Base-by-base conservation (phyloP, 495 filamentous ascomycete genomes). In the Podospora appendiculata region DNA sequence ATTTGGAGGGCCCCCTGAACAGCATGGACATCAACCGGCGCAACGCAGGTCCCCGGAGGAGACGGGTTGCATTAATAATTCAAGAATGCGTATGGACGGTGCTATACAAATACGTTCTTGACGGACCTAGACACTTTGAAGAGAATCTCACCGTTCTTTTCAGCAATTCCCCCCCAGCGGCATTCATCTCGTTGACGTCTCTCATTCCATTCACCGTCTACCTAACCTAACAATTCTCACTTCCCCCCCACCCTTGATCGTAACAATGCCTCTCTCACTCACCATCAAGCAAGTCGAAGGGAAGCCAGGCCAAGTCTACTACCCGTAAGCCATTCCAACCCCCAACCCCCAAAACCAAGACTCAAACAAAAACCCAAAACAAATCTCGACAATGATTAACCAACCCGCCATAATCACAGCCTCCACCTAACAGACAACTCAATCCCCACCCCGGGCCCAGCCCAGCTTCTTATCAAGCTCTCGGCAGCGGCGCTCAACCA, bases 231-330 rank as follows among this genome's bases (percentile, higher is more conserved):
- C 5, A 2, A 25, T 25, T 5, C 25, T 25, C 25, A 25, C 25
- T 25, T 5, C 2, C 25, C 2, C 5, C 25, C 25, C 25, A 5
- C 25, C 25, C 25, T 25, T 25, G 2, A 25, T 25, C 25, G 25
- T 5, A 25, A 25, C 14, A 32, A 81, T 79, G 76, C 69, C 72
- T 8, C 65, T 66, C 47, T 61, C 67, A 34, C 62, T 81, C 46
- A 77, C 67, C 16, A 64, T 84, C 46, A 69, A 79, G 54, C 73
- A 81, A 40, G 62, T 74, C 32, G 75, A 79, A 14, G 66, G 89
- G 56, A 92, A 90, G 67, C 89, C 89, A 9, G 89, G 90, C 43
- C 75, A 93, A 67, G 90, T 95, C 45, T 95, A 90, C 70, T 88
- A 89, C 58, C 84, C 86, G 69, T 84, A 58, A 62, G 71, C 38